Base-by-base conservation (phyloP, 1,284 basidiomycete species). In the Gomphus bonarii region DNA sequence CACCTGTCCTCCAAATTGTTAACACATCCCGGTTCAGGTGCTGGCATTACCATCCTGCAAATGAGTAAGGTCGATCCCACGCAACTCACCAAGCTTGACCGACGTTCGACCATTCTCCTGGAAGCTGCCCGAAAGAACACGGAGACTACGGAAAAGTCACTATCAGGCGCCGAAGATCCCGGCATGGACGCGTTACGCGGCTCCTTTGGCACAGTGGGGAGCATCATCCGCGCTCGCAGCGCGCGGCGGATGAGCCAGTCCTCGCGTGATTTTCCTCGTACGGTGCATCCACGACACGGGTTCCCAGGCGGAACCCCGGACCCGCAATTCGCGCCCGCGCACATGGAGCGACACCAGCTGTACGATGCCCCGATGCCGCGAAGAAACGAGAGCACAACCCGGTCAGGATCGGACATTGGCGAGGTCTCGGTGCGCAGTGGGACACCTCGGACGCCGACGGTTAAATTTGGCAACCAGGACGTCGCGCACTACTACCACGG, bases 11-110 rank as follows among this genome's bases (percentile, higher is more conserved):
- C 20, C 7, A 55, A 50, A 16, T 10, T 30, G 5, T 50, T 35
- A 14, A 55, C 43, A 30, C 28, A 50, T 54, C n/a, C 12, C 10
- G 20, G 12, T 67, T 1, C 64, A 72, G n/a, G 71, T 65, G 73
- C 91, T 16, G 94, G 95, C 22, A 97, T 98, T 68, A 91, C 88
- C 18, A 84, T 99, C 61, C 83, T 99, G 9, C 95, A 99, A 71
- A 86, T 99, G 79, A 95, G 92, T 70, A 98, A 97, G 71, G 79
- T 93, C 62, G 91, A 94, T 66, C 91, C 91, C 3, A 75, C 73
- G 30, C 73, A 84, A 57, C 78, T 97, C 64, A 77, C 75, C 58
- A 77, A 77, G 35, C 84, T 97, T 64, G 94, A 95, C 67, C 78
- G 93, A 35, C 79, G 84, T 38, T 87, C 88, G 4, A 95, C 93